Conservation (phyloP, 2,329 filamentous ascomycete genomes). For the Cordyceps farinosa region DNA sequence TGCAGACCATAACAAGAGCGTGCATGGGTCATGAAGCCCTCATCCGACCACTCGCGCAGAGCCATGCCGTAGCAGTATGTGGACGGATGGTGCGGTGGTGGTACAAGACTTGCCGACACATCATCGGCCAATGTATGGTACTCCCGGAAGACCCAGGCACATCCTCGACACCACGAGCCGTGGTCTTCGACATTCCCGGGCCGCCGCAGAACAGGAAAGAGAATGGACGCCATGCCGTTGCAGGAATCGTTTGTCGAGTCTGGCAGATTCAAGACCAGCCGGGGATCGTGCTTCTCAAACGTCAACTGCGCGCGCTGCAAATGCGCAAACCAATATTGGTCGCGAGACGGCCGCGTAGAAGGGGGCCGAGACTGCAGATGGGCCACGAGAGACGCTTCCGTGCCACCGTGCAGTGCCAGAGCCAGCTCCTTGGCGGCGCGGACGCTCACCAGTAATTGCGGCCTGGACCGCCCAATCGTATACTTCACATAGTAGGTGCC, state of each 20-base stretch:
- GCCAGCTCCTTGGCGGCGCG: slow-evolving; percentile 29
- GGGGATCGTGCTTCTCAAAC: background rate
- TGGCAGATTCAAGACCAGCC: accelerated
- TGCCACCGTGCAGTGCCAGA: slow-evolving; percentile 27
- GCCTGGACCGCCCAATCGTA: slow-evolving; percentile 18
- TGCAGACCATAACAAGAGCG: slow-evolving; percentile 3
- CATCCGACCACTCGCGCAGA: slow-evolving; percentile 13
- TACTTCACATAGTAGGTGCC: slow-evolving; percentile 23
- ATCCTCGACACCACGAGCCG: slow-evolving; percentile 1
- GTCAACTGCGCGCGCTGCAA: background rate
- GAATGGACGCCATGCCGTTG: slow-evolving; percentile 9
- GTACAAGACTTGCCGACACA: background rate
- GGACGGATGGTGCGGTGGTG: background rate
- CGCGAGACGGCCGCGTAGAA: too few species aligned
- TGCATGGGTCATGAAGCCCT: background rate
- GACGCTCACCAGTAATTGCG: slow-evolving; percentile 27
- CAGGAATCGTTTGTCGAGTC: background rate
- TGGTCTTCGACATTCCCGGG: background rate
- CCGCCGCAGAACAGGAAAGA: background rate
- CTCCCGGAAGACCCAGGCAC: background rate
- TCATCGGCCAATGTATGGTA: background rate
- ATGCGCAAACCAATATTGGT: background rate
- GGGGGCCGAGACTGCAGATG: background rate
- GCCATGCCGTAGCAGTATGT: background rate
- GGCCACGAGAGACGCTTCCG: slow-evolving; percentile 4